Base-by-base conservation (phyloP, 192 early-diverging fungal species). In the Radiomyces spectabilis region DNA sequence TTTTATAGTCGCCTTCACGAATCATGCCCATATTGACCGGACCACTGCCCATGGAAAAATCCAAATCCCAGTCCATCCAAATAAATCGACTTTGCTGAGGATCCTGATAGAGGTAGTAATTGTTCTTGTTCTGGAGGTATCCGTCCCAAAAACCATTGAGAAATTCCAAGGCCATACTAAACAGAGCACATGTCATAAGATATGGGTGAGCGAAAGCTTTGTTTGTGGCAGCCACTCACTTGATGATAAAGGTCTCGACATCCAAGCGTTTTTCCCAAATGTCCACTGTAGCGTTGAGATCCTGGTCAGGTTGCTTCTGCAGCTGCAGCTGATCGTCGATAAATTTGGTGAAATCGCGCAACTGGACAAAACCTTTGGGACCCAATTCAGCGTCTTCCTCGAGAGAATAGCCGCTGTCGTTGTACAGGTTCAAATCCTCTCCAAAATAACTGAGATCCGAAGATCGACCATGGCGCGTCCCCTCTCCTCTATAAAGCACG, bases 111-210 rank as follows among this genome's bases (percentile, higher is more conserved):
- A 66, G 24, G 33, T 60, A 66, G 25, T 58, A 66, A 19, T 66
- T 66, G 9, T 66, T 40, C 13, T 39, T 41, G 26, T 66, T 66
- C 19, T 51, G 46, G 5, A 60, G 40, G 39, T 59, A 60, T 15
- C 46, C 57, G 39, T 66, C 64, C 57, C 46, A 49, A 33, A 38
- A 49, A 3, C 52, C 64, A 25, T 50, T 40, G 15, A 55, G 2
- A 41, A 66, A 66, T 31, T 66, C 64, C 2, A 66, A 35, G 1
- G 57, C 64, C 64, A 66, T 66, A 24, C 64, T 66, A 55, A 22
- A 22, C 18, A 26, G 7, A 44, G 21, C 18, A 22, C 18, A 26
- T n/a, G n/a, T n/a, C n/a, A n/a, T n/a, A n/a, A n/a, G n/a, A n/a
- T n/a, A n/a, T n/a, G n/a, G n/a, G n/a, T n/a, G n/a, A n/a, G n/a